phyloP scores from a whole-genome alignment of 192 early-diverging fungal species.

The Coemansia sp. region DNA sequence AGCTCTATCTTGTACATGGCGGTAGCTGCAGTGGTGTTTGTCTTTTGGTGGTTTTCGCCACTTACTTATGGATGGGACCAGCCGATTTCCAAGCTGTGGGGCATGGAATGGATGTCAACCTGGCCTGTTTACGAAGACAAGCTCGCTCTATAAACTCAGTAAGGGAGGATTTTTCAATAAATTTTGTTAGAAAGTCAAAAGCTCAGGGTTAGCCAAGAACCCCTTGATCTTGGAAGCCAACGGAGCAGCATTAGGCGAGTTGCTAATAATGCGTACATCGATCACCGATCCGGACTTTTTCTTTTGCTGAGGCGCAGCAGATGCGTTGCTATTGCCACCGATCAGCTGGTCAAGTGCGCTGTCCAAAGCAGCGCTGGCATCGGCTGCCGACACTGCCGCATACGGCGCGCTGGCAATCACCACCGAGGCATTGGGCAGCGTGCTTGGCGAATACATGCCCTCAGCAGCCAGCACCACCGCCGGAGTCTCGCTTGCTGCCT shows the following conservation, averaged over 20 bases:
- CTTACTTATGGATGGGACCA: constrained; percentile 48
- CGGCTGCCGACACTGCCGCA: constrained; percentile 24
- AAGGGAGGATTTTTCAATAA: neutral
- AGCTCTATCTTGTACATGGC: constrained; percentile 11
- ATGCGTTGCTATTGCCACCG: constrained; percentile 6
- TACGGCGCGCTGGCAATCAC: constrained; percentile 61
- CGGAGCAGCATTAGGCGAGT: constrained; percentile 20
- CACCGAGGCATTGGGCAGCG: constrained; percentile 57
- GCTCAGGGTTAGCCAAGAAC: constrained; percentile 41
- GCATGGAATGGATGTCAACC: constrained; percentile 41
- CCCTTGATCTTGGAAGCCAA: constrained; percentile 39
- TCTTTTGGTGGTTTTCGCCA: constrained; percentile 54
- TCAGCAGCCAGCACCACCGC: constrained; percentile 28
- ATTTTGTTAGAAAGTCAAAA: constrained; percentile 29
- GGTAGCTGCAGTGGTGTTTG: constrained; percentile 3
- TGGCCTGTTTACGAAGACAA: constrained; percentile 43
- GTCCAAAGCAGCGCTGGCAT: constrained; percentile 22
- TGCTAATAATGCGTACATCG: constrained; percentile 31
- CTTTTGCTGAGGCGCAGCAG: neutral
- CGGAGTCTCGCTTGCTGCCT: neutral
- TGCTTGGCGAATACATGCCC: constrained; percentile 54
- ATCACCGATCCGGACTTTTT: constrained; percentile 7
- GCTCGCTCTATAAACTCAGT: constrained; percentile 15
- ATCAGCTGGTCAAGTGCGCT: constrained; percentile 35
- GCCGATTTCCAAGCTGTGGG: constrained; percentile 30